Percentiles rank a stretch among this genome's conserved stretches.
phyloP scores from a whole-genome alignment of 139 green algal species.

The Coelastrella sp. region DNA sequence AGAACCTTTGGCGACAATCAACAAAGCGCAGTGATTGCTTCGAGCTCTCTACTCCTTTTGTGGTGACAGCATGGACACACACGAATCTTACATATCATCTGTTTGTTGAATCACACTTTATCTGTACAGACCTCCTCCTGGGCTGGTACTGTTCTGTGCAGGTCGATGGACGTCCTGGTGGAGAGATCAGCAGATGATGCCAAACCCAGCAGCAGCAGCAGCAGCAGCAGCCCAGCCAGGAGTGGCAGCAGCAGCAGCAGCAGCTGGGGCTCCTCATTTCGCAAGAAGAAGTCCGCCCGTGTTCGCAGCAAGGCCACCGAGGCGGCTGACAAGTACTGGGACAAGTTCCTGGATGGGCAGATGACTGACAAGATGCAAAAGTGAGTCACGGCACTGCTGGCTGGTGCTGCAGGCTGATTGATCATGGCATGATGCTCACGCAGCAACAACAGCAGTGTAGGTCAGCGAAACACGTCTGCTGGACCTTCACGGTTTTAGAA shows the following conservation, averaged over 20 bases:
- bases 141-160: background rate
- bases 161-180: background rate
- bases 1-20: too few species aligned
- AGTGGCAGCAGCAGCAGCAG: slow-evolving; percentile 8
- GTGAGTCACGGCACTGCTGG: background rate
- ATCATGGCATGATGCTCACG: background rate
- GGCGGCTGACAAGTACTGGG: slow-evolving; percentile 23
- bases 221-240: background rate
- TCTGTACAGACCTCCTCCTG: too few species aligned
- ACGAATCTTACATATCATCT: too few species aligned
- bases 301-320: background rate
- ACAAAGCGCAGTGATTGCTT: too few species aligned
- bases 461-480: background rate
- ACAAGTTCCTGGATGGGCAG: background rate
- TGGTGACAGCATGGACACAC: too few species aligned
- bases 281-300: background rate
- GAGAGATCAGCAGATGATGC: background rate
- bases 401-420: too few species aligned
- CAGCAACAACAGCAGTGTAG: too few species aligned
- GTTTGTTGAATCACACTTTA: too few species aligned
- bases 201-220: slow-evolving; percentile 26
- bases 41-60: too few species aligned
- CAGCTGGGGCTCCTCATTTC: slow-evolving; percentile 15
- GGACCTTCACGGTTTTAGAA: background rate
- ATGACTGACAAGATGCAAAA: slow-evolving; percentile 1